phyloP scores from a whole-genome alignment of 495 filamentous ascomycete genomes.

The Astrothelium macrocarpum region DNA sequence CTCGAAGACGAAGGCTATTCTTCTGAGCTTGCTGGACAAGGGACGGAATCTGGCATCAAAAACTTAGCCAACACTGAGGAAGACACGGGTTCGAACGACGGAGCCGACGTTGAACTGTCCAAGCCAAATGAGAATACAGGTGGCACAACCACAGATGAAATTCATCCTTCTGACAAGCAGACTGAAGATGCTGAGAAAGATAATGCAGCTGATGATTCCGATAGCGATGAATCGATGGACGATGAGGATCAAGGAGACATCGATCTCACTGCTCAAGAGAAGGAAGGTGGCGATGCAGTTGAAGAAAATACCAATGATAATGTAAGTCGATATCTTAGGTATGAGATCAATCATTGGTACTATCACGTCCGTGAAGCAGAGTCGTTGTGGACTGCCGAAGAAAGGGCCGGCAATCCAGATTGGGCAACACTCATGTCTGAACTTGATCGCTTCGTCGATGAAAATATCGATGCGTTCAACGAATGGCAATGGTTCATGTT shows the following conservation, averaged over 20 bases:
- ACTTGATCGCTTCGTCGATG: slow-evolving; percentile 9
- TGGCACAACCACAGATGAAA: not conserved
- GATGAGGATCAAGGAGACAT: slow-evolving; percentile 7
- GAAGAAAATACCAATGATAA: not conserved
- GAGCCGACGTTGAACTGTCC: not conserved
- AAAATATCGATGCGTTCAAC: not conserved
- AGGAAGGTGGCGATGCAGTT: not conserved
- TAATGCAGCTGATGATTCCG: not conserved
- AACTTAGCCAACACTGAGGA: not conserved
- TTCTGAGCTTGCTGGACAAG: not conserved
- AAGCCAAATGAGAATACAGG: not conserved
- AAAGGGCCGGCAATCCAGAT: slow-evolving; percentile 10
- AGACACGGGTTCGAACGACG: not conserved
- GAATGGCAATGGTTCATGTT: slow-evolving; percentile 10
- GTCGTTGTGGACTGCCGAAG: slow-evolving; percentile 11
- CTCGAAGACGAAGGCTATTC: not conserved
- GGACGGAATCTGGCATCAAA: not conserved
- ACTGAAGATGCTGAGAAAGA: not conserved
- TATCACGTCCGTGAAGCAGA: slow-evolving; percentile 16
- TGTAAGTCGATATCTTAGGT: not conserved
- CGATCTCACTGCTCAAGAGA: not conserved
- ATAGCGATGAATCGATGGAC: slow-evolving; percentile 8
- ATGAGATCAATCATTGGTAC: slow-evolving; percentile 12
- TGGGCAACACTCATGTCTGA: slow-evolving; percentile 13
- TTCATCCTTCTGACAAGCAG: not conserved